These are phyloP conservation scores for Poa pratensis DNA, from an alignment of 176 grass and related monocot species.

Conservation along the genomic window DNA sequence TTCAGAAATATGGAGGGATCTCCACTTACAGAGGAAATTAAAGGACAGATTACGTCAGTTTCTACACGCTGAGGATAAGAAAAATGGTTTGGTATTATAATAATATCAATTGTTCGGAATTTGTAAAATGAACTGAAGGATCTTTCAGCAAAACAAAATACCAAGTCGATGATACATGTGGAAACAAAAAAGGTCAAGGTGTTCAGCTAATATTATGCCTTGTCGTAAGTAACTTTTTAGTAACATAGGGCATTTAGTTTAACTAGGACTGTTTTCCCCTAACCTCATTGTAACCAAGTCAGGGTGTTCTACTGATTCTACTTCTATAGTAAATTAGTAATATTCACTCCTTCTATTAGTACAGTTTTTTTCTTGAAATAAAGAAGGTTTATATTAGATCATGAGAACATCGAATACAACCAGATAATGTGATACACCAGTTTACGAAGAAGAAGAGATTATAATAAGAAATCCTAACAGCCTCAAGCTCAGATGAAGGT, in stretches of 20 bases:
- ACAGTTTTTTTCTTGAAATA: neutral
- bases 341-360: neutral
- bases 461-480: no score
- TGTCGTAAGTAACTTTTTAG: neutral
- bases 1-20: conserved; percentile 11
- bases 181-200: conserved; percentile 3
- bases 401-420: neutral
- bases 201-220: neutral
- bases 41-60: neutral
- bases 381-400: neutral
- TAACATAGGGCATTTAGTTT: conserved; percentile 12
- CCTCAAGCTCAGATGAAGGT: neutral
- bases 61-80: neutral
- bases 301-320: neutral
- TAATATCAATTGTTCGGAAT: neutral
- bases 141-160: conserved; percentile 26
- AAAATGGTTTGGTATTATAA: neutral
- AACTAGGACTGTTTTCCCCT: neutral
- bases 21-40: conserved; percentile 1
- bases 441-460: no score
- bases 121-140: conserved; percentile 12
- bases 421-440: no score
- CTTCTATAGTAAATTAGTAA: neutral
- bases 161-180: neutral
- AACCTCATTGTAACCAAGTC: neutral